Evolutionary conservation across 768 basidiomycete species (phyloP), one percentile per base, ranked within the genome.

Genomic region (Tylopilus sp.): DNA sequence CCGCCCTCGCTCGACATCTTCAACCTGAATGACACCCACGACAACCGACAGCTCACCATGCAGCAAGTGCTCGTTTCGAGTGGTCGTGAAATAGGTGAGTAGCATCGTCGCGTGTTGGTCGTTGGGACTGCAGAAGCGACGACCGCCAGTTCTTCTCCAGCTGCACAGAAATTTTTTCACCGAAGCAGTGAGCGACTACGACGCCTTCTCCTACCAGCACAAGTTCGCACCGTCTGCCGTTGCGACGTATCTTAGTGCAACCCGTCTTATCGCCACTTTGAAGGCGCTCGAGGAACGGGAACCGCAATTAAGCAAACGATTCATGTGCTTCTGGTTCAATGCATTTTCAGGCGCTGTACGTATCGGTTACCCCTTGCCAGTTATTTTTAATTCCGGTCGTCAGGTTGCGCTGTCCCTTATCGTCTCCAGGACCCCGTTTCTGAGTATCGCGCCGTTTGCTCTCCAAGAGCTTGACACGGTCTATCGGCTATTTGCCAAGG

Each of bases 301-400:
- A 61, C 77, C 80, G 8, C 78, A 82, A 56, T 66, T 88, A 44
- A 81, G 79, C 55, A 77, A 77, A 46, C 76, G 87, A 26, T 84
- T 86, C 57, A 75, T 85, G 66, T 79, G 81, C 63, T 81, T 86
- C 59, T 90, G 87, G 86, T 83, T 84, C 52, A 86, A 88, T 60
- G 74, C 79, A 18, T 86, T 86, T 63, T 86, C 86, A 40, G 83
- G 83, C 8, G 82, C 82, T 52, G 86, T 86, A 63, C 68, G 83
- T 73, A 39, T 53, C 13, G 15, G 20, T 44, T 33, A 5, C 42
- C 35, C 33, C 25, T 26, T 40, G 40, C 10, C 22, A 7, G 31
- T 38, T 41, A 21, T 35, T 38, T 25, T 44, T 51, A 56, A 50
- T 44, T 18, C 45, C 36, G 45, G 45, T 38, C 22, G 17, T 28